Base-by-base conservation (phyloP, 2,329 filamentous ascomycete genomes). In the Alternaria burnsii region DNA sequence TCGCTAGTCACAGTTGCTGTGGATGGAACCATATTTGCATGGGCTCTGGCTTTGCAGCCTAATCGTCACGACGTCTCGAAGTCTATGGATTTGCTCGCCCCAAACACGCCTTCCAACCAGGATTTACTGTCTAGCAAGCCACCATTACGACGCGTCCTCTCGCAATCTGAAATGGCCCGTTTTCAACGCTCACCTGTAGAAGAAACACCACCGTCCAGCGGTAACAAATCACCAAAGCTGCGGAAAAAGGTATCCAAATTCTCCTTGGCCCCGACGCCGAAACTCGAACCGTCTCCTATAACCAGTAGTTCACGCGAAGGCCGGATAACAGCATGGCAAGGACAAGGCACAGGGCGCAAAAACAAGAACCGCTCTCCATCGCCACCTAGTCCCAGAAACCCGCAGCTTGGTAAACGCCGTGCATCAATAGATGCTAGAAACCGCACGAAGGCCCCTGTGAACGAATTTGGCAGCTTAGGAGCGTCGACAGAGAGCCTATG, bases 121-220 rank as follows among this genome's bases (percentile, higher is more conserved):
- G 74, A 76, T 46, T 54, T 78, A 3, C 55, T 79, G 8, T 72
- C 73, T 1, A 79, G 59, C 54, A 88, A 89, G 30, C 91, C 90
- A 36, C 94, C 94, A 4, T 81, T 98, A 34, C 87, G 95, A 54
- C 91, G 92, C 56, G 91, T 99, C 9, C 83, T 98, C 32, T 97
- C 94, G 2, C 93, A 91, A 69, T 89, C 91, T 0, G 94, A 98
- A 71, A 82, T 98, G 41, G 91, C 93, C 9, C 92, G 94, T 62
- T 94, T 97, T 54, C 84, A 86, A 63, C 81, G 83, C 54, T 80
- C 82, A 18, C 81, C 82, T n/a, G 78, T 82, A 16, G 75, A 76
- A 18, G 70, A 71, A 26, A 62, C 63, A 32, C 59, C 63, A 5
- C 76, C 75, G 6, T 78, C 76, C 5, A 78, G 80, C 6, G 79